Percentiles rank a stretch among this genome's conserved stretches.
Conservation (phyloP, 805 yeast species). For the Kurtzmaniella fragi region DNA sequence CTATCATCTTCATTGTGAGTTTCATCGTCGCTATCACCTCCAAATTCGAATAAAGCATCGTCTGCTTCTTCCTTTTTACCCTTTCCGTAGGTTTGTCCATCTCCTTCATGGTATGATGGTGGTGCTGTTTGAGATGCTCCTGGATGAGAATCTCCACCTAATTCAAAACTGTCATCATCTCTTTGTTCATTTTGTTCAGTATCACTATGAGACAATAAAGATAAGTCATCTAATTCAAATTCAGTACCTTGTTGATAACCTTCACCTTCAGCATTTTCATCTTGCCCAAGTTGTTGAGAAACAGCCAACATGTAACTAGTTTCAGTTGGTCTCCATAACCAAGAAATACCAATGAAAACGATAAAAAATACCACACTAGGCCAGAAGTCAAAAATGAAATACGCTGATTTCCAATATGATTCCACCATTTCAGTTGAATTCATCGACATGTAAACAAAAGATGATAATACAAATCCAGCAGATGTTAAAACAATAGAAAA, state of each 20-base stretch:
- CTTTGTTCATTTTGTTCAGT: conserved; percentile 19
- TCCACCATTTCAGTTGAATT: conserved; percentile 74
- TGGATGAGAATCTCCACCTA: conserved; percentile 16
- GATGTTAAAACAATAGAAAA: conserved; percentile 65
- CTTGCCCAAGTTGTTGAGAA: conserved; percentile 76
- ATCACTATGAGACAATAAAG: conserved; percentile 47
- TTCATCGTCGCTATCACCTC: conserved; percentile 28
- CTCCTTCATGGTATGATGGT: conserved; percentile 25
- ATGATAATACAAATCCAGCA: conserved; percentile 64
- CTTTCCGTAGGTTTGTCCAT: conserved; percentile 7
- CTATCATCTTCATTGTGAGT: conserved; percentile 18
- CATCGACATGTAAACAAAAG: conserved; percentile 68
- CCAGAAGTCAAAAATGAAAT: conserved; percentile 90
- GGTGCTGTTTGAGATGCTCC: conserved; percentile 17
- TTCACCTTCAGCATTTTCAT: conserved; percentile 56
- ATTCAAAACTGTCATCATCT: conserved; percentile 34
- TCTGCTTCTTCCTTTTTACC: conserved; percentile 7
- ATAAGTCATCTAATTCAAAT: conserved; percentile 55
- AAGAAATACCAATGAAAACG: conserved; percentile 77
- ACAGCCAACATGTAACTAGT: conserved; percentile 93
- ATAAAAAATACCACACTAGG: conserved; percentile 82
- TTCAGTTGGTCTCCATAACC: conserved; percentile 97
- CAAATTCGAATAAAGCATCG: conserved; percentile 38
- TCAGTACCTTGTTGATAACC: conserved; percentile 43
- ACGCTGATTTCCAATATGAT: conserved; percentile 86